Evolutionary conservation across 768 basidiomycete genomes (phyloP), one percentile per base, ranked within the genome.

Genomic region (Pilatotrama ljubarskyi): DNA sequence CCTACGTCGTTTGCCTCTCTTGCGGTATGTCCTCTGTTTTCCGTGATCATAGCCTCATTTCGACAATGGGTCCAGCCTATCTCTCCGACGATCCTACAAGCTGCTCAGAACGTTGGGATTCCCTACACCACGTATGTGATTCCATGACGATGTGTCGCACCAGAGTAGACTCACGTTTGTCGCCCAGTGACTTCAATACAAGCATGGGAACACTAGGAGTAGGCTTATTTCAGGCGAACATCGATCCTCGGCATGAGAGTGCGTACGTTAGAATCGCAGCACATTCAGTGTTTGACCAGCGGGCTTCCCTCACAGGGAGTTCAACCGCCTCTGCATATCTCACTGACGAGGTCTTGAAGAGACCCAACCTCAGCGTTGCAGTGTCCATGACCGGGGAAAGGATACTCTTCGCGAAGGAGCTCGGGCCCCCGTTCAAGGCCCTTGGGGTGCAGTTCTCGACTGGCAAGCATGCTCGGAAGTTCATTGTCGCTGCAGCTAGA

Each of bases 301-400:
- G 20, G 6, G 15, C 18, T 9, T 15, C n/a, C 10, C 14, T 1
- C 38, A 1, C 50, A 71, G 70, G 70, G 32, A 66, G 64, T 52
- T 68, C 68, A 14, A 62, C 66, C 7, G 68, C 70, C 22, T 64
- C 63, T 6, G 69, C 68, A 0, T 72, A 69, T 32, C 64, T 72
- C 15, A 66, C 52, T 13, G 32, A 41, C 5, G 60, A 62, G 11
- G 69, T 70, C 7, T 61, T 68, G 15, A 26, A 38, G 13, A 36
- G 70, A 20, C 64, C 64, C 1, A 72, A 72, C 52, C 62, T 70
- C 18, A 66, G 65, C 2, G 64, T 71, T 8, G 66, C 59, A 6
- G 55, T 65, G 5, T 49, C 62, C 2, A 49, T 46, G 5, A 59
- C 50, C 26, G 55, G 55, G 0, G 66, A 68, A 49, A 61, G 60